Evolutionary conservation across 176 grass and related monocot species (phyloP).

Genomic region (Triticum monococcum): DNA sequence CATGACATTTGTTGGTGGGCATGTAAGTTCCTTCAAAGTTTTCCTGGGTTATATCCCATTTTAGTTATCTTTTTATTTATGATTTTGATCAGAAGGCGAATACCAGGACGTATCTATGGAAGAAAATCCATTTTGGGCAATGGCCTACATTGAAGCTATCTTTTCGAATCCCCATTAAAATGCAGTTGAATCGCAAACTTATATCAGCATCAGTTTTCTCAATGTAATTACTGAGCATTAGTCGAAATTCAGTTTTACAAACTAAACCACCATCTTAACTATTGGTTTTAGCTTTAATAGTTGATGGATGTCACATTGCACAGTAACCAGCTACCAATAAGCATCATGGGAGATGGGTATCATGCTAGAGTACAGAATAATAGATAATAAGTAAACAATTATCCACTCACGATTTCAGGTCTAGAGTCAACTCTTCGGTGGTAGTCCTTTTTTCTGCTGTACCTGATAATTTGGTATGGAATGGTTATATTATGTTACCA

Average conservation of each 20-base stretch:
- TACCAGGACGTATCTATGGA: background rate
- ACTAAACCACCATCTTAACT: background rate
- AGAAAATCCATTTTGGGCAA: background rate
- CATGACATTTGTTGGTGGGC: too few species aligned
- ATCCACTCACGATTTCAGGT: conserved; percentile 72
- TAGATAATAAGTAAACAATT: conserved; percentile 1
- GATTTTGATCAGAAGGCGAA: background rate
- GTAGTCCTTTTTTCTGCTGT: conserved; percentile 45
- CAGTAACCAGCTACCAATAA: conserved; percentile 28
- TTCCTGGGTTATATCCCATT: background rate
- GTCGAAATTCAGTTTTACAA: background rate
- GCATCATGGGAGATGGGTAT: background rate
- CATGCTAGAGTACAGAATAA: conserved; percentile 1
- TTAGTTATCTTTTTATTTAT: background rate
- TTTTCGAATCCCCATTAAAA: conserved; percentile 13
- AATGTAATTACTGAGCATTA: conserved; percentile 2
- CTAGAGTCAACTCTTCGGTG: conserved; percentile 52
- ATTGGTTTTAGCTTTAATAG: background rate
- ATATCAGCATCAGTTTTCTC: background rate
- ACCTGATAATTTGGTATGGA: conserved; percentile 47
- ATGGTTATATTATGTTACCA: conserved; percentile 17
- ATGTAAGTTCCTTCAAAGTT: too few species aligned
- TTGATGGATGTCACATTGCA: background rate
- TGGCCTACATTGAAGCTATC: background rate
- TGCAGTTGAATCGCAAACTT: background rate